Evolutionary conservation across 352 stramenopile species (phyloP).

Genomic region (Phytophthora syringae): DNA sequence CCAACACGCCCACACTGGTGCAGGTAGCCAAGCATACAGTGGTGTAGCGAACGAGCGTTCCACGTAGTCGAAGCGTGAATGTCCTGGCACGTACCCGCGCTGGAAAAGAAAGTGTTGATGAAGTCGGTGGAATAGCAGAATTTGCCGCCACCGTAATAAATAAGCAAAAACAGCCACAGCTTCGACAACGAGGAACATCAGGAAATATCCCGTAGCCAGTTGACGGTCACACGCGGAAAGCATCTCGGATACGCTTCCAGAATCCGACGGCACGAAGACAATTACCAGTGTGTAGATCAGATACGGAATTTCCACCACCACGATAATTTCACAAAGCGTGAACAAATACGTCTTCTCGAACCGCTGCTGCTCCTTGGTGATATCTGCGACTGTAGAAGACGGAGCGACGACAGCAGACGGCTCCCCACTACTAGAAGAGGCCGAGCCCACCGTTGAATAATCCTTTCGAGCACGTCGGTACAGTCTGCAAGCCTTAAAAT

Average conservation of each 20-base stretch:
- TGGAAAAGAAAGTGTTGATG: conserved; percentile 84
- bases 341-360: conserved; percentile 78
- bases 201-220: conserved; percentile 37
- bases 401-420: conserved; percentile 28
- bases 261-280: conserved; percentile 47
- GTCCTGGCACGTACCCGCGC: conserved; percentile 59
- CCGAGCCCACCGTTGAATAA: conserved; percentile 27
- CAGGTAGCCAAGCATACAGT: conserved; percentile 49
- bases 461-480: conserved; percentile 44
- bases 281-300: conserved; percentile 61
- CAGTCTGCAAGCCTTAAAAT: conserved; percentile 60
- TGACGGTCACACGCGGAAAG: conserved; percentile 40
- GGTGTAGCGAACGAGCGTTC: conserved; percentile 54
- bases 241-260: conserved; percentile 45
- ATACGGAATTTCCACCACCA: conserved; percentile 81
- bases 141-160: conserved; percentile 76
- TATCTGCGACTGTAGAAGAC: conserved; percentile 35
- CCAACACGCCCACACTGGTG: conserved; percentile 37
- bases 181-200: conserved; percentile 53
- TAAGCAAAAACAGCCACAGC: conserved; percentile 64
- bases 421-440: conserved; percentile 35
- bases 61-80: conserved; percentile 72
- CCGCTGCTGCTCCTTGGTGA: conserved; percentile 54
- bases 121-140: conserved; percentile 80
- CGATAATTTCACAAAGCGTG: conserved; percentile 75